Evolutionary conservation across 2,329 filamentous ascomycete species (phyloP), one percentile per base, ranked within the genome.

Genomic region (Fusarium subtropicale): DNA sequence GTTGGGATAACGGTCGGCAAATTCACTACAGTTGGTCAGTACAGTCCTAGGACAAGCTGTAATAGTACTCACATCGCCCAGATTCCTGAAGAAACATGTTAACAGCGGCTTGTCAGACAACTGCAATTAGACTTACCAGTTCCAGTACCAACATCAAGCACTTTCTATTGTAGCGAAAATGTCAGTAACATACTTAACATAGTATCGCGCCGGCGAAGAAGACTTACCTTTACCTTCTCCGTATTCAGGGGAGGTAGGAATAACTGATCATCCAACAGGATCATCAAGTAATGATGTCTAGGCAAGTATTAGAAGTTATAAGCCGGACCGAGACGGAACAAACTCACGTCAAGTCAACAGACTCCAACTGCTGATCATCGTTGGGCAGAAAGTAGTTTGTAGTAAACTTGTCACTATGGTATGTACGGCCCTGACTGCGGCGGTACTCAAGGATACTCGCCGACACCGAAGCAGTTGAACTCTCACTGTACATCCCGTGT

Each of bases 311-410:
- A 56, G 24, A 9, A 5, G 1, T 1, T 5, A 6, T 8, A 3
- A 1, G 9, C 2, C 2, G 10, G 6, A 1, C 6, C 5, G 5
- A n/a, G 2, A 7, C 7, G 15, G 8, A 5, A 13, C 1, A 24
- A 15, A n/a, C 31, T 46, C n/a, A 56, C 53, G 53, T 63, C 41
- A 66, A 52, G 18, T 67, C 64, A 13, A 67, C 33, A 44, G 64
- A 67, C 18, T 67, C 64, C 1, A 67, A 6, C 24, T 67, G 52
- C n/a, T 62, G 64, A 9, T 67, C 64, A 41, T 67, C 64, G 10
- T 67, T 67, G 5, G 64, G 64, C 6, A 67, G 39, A 0, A 62
- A 58, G 22, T 67, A 67, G 9, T 51, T 56, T 10, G 59, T 45
- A 2, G 55, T 44, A n/a, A 67, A 67, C 12, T 64, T 68, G 3